A percentile compares a stretch with the other conserved stretches of the same genome.
phyloP scores from a whole-genome alignment of 176 grass and related monocot genomes.

The Aegilops speltoides region DNA sequence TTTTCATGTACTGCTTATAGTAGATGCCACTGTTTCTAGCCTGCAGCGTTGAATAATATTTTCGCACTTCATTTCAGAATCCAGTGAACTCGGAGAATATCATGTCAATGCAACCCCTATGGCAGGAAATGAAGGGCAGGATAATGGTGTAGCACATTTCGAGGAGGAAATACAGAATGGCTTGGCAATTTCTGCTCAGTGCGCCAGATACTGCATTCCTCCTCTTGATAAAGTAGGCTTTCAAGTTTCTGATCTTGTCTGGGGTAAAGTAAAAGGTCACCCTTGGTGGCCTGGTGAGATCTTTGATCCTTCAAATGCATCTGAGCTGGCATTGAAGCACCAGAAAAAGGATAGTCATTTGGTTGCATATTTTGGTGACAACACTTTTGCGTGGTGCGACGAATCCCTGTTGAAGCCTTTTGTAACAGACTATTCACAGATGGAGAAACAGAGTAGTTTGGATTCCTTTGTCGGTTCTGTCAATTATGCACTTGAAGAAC shows the following conservation, averaged over 20 bases:
- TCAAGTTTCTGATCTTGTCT: constrained; percentile 77
- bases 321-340: constrained; percentile 82
- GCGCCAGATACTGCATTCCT: constrained; percentile 55
- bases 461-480: constrained; percentile 76
- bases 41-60: neutral
- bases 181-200: neutral
- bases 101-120: neutral
- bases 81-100: neutral
- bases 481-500: constrained; percentile 74
- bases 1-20: neutral
- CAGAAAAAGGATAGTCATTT: constrained; percentile 64
- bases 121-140: neutral
- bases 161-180: constrained; percentile 28
- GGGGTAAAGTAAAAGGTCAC: constrained; percentile 98
- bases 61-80: neutral
- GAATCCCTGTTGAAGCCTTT: constrained; percentile 89
- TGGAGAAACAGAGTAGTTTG: constrained; percentile 87
- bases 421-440: constrained; percentile 64
- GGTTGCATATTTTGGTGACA: constrained; percentile 95
- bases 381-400: constrained; percentile 97
- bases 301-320: constrained; percentile 74
- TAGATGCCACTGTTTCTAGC: neutral
- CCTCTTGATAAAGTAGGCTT: constrained; percentile 58
- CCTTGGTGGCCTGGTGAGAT: constrained; percentile 99
- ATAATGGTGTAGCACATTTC: neutral